phyloP scores from a whole-genome alignment of 2,329 filamentous ascomycete genomes.

The Neofusicoccum umdonicola region DNA sequence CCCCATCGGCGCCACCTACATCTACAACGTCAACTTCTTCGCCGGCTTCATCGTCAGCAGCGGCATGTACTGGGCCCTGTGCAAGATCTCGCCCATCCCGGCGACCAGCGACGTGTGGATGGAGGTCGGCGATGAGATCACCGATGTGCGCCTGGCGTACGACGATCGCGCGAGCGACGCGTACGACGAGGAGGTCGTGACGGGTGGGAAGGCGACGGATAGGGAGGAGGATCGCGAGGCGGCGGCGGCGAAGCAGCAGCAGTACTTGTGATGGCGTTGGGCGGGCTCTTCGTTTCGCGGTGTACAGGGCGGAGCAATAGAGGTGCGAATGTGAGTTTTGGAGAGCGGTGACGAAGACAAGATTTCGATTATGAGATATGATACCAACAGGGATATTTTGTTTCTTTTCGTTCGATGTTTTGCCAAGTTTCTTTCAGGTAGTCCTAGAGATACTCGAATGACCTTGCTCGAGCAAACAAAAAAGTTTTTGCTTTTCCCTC shows the following conservation, averaged over 20 bases:
- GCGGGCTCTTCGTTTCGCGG: too few relatives aligned
- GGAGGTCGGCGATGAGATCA: slow-evolving; percentile 66
- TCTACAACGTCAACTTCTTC: slow-evolving; percentile 92
- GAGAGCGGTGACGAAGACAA: too few relatives aligned
- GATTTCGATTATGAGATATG: too few relatives aligned
- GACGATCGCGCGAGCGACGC: slow-evolving; percentile 19
- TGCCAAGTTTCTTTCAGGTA: too few relatives aligned
- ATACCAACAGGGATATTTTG: too few relatives aligned
- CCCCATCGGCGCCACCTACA: slow-evolving; percentile 74
- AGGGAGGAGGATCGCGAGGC: background rate
- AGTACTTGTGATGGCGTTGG: too few relatives aligned
- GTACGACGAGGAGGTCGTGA: slow-evolving; percentile 15
- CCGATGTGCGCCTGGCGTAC: slow-evolving; percentile 32
- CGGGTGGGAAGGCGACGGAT: background rate
- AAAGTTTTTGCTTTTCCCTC: background rate
- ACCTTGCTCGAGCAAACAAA: background rate
- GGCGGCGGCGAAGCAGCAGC: too few relatives aligned
- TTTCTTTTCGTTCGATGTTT: too few relatives aligned
- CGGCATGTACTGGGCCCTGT: slow-evolving; percentile 67
- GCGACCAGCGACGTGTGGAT: slow-evolving; percentile 74
- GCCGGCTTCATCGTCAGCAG: slow-evolving; percentile 72
- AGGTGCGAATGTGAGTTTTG: too few relatives aligned
- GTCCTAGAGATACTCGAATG: background rate
- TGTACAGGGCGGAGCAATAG: too few relatives aligned
- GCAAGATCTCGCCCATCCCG: slow-evolving; percentile 67